phyloP scores from a whole-genome alignment of 495 filamentous ascomycete species.

The Penicilliopsis zonata region DNA sequence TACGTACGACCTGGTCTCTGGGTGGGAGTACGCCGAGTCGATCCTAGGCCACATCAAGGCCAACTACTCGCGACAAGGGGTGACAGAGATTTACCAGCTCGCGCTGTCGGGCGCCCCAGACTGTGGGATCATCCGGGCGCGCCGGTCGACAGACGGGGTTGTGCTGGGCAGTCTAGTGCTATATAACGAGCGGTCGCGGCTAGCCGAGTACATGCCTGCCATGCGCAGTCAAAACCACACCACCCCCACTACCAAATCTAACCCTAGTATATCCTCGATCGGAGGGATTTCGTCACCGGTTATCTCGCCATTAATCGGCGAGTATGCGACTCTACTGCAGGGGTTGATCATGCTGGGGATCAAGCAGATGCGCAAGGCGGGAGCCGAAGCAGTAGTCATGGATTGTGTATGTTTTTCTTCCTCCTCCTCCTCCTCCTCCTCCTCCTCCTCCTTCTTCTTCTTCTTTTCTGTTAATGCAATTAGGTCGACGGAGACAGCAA shows the following conservation, averaged over 20 bases:
- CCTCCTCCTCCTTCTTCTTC: slow-evolving; percentile 1
- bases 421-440: not conserved
- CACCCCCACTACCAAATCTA: too few relatives aligned
- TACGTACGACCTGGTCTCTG: slow-evolving; percentile 61
- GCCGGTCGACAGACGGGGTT: slow-evolving; percentile 50
- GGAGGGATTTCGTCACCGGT: slow-evolving; percentile 77
- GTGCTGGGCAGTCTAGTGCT: slow-evolving; percentile 77
- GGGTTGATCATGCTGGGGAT: slow-evolving; percentile 72
- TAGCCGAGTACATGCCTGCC: slow-evolving; percentile 60
- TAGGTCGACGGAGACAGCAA: slow-evolving; percentile 62
- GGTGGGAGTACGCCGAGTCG: slow-evolving; percentile 59
- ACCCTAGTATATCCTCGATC: too few relatives aligned
- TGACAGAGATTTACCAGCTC: slow-evolving; percentile 71
- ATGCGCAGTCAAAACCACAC: too few relatives aligned
- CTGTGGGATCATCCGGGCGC: slow-evolving; percentile 76
- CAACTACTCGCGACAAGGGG: slow-evolving; percentile 64
- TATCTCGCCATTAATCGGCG: slow-evolving; percentile 54
- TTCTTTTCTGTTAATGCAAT: slow-evolving; percentile 9
- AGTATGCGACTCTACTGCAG: slow-evolving; percentile 63
- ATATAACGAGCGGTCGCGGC: slow-evolving; percentile 52
- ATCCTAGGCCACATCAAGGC: slow-evolving; percentile 66
- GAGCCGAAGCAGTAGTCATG: slow-evolving; percentile 54
- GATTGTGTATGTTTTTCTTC: slow-evolving; percentile 52
- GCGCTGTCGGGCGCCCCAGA: slow-evolving; percentile 59
- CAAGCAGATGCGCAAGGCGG: slow-evolving; percentile 67